Evolutionary conservation across 1,284 basidiomycete genomes (phyloP), one percentile per base, ranked within the genome.

Genomic region (Apiotrichum brassicae): DNA sequence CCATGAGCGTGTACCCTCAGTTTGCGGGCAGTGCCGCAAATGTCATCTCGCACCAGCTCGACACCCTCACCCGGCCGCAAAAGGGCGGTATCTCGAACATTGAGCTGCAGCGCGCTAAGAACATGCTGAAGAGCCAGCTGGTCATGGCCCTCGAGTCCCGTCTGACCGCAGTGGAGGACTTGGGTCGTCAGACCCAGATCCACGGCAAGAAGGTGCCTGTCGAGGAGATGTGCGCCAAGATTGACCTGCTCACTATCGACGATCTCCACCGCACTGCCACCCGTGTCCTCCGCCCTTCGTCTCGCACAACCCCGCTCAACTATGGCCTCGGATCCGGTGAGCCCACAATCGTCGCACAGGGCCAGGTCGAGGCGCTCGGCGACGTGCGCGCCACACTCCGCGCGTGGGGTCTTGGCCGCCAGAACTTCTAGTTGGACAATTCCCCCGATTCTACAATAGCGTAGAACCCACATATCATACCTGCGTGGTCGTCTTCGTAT

Each of bases 61-160:
- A 79, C 56, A 60, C 70, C 9, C 66, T 78, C 36, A 76, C 74
- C 3, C 64, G 73, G 9, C 64, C 67, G 20, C 68, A 73, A 62
- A 60, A 59, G 46, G 66, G 67, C 12, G 71, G 70, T 7, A 64
- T 74, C 18, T 63, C 63, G 8, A 57, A 63, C 54, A 60, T 49
- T 32, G 94, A 98, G 71, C 79, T 97, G 30, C 76, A 75, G 47
- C 79, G 94, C 45, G 94, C 94, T 33, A 93, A 92, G 78, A 97
- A 97, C 69, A 94, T 97, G 78, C 81, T 98, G 54, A 93, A 93
- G 76, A 87, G 85, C 39, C 87, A 85, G 53, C 75, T 98, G 58
- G 87, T 94, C 75, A 97, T 97, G 94, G 89, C 91, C 5, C 76
- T 97, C 38, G 94, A 98, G 76, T 92, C 88, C 64, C 77, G 89